These are phyloP conservation scores for Aquilaria yunnanensis DNA, from an alignment of 345 rosid genomes.

Conservation along the genomic window DNA sequence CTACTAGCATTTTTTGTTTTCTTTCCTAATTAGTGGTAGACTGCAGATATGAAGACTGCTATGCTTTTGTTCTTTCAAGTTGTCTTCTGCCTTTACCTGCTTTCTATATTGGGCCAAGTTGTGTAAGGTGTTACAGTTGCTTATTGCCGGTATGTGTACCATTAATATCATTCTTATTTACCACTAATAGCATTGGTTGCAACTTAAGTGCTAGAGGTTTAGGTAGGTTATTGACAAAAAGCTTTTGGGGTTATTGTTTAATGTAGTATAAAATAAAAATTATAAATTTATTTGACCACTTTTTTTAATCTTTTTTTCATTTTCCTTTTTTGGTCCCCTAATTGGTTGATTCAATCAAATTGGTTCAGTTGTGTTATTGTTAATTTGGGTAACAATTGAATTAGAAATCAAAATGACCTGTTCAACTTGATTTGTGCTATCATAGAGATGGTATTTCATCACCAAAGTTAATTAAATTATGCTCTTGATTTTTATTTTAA, in stretches of 20 bases:
- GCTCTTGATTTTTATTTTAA: too few species aligned
- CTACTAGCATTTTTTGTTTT: too few species aligned
- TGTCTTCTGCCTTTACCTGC: conserved; percentile 57
- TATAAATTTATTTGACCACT: not conserved
- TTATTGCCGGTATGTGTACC: conserved; percentile 67
- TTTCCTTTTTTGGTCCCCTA: too few species aligned
- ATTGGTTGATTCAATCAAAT: not conserved
- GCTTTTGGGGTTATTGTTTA: conserved; percentile 5
- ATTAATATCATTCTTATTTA: conserved; percentile 2
- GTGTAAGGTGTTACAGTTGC: conserved; percentile 85
- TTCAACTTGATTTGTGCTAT: too few species aligned
- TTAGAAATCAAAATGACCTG: too few species aligned
- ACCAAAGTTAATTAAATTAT: too few species aligned
- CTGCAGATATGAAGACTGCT: too few species aligned
- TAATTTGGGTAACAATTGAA: too few species aligned
- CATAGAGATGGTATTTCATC: too few species aligned
- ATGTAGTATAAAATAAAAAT: not conserved
- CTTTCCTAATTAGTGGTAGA: too few species aligned
- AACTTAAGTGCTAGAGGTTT: not conserved
- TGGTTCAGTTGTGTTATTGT: not conserved
- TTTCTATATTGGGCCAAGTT: conserved; percentile 71
- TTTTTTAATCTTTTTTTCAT: not conserved
- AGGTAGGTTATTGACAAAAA: not conserved
- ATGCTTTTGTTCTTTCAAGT: conserved; percentile 42
- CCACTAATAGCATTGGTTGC: not conserved